Percentiles rank a stretch among this genome's conserved stretches.
phyloP scores from a whole-genome alignment of 129 eudicot genomes.

The Daucus carota region DNA sequence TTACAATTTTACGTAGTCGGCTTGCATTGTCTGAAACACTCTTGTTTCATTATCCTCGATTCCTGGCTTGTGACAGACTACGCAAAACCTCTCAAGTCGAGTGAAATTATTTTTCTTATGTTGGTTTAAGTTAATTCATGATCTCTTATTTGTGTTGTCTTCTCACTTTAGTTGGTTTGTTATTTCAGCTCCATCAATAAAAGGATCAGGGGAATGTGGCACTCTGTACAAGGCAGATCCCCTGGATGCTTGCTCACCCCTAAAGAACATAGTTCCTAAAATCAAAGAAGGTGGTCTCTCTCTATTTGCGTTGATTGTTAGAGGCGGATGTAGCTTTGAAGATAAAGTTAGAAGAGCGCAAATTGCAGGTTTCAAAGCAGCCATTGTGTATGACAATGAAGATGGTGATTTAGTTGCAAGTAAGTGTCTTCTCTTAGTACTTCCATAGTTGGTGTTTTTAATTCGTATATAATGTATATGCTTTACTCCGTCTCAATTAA shows the following conservation, averaged over 20 bases:
- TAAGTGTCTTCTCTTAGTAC: constrained; percentile 27
- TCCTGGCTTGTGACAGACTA: background rate
- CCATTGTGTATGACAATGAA: constrained; percentile 59
- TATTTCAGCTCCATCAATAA: constrained; percentile 66
- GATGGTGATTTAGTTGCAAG: constrained; percentile 84
- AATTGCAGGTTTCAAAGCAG: constrained; percentile 79
- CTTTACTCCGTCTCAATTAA: background rate
- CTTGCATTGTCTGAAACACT: background rate
- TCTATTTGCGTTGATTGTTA: constrained; percentile 56
- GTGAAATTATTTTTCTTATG: background rate
- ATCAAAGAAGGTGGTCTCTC: constrained; percentile 17
- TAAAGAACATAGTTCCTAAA: constrained; percentile 35
- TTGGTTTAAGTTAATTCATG: background rate
- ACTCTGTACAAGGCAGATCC: constrained; percentile 71
- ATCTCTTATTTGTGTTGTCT: background rate
- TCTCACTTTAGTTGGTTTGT: background rate
- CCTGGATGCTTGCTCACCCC: constrained; percentile 58
- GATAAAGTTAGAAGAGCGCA: constrained; percentile 89
- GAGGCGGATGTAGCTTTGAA: constrained; percentile 95
- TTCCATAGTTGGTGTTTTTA: background rate
- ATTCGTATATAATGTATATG: background rate
- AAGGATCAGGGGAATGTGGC: constrained; percentile 61
- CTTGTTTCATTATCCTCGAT: background rate
- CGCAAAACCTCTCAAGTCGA: background rate
- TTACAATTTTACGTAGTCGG: background rate